Evolutionary conservation across 345 rosid species (phyloP).

Genomic region (Luvunga scandens): DNA sequence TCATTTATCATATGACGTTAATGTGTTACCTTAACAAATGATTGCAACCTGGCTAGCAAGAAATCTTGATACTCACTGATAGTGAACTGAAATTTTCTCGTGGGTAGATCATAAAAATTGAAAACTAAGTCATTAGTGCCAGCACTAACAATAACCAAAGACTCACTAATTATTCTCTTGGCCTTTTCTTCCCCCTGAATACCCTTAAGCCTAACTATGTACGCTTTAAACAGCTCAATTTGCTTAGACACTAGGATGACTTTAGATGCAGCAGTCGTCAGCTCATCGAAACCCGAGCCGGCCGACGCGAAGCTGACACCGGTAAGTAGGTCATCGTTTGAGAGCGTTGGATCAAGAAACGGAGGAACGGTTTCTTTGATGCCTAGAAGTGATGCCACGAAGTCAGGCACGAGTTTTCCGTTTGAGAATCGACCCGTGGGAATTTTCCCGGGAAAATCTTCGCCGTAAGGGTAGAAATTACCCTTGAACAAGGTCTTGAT

Average conservation of each 20-base stretch:
- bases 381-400: constrained; percentile 33
- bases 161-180: constrained; percentile 29
- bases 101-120: constrained; percentile 43
- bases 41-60: constrained; percentile 28
- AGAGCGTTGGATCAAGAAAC: constrained; percentile 37
- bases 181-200: constrained; percentile 43
- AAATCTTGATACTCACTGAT: constrained; percentile 48
- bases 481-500: constrained; percentile 19
- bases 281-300: constrained; percentile 46
- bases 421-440: constrained; percentile 58
- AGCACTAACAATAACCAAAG: constrained; percentile 55
- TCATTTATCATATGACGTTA: no score
- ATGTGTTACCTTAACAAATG: constrained; percentile 42
- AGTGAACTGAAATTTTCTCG: constrained; percentile 33
- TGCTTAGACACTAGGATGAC: constrained; percentile 43
- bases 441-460: constrained; percentile 27
- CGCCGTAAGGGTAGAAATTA: constrained; percentile 44
- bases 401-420: constrained; percentile 50
- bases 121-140: constrained; percentile 57
- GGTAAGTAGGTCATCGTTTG: constrained; percentile 23
- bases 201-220: constrained; percentile 28
- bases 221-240: constrained; percentile 34
- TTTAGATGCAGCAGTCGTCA: constrained; percentile 20
- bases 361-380: constrained; percentile 47
- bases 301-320: constrained; percentile 55